Base-by-base conservation (phyloP, 805 yeast species). In the Monosporozyma solicola region DNA sequence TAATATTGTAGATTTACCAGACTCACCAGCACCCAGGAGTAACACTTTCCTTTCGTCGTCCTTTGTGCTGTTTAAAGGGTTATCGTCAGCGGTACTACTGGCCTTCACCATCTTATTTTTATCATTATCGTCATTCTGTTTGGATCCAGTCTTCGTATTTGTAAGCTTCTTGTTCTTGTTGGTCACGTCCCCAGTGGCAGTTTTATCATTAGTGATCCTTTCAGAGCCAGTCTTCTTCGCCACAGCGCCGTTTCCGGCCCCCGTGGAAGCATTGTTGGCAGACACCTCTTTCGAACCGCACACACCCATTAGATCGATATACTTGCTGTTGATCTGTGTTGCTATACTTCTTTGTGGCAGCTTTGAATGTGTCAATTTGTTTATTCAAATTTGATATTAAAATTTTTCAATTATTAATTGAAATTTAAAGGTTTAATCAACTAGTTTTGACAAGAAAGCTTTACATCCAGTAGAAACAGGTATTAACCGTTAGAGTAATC, bases 11-110 rank as follows among this genome's bases (percentile, higher is more conserved):
- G 66, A 59, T 35, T 64, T 72, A 44, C 73, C 73, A 41, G 74
- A 68, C 49, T 66, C 70, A 15, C 98, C 99, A 0, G 97, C 86
- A 5, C 99, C 94, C 49, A 86, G 70, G 35, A 91, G 73, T 39
- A 91, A 73, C 48, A 91, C 83, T 66, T 90, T 90, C 33, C 64
- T 49, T 48, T 65, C 67, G 15, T 58, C 56, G 33, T 52, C 54
- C 22, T 33, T 41, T 2, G 47, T 33, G 8, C 13, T 31, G 27
- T 50, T 47, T 9, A 50, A 37, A 5, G 52, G 32, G 24, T 50
- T 35, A 29, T 31, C 31, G 13, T 32, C 24, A 22, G n/a, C 51
- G 1, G 35, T 20, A 41, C 31, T 13, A 7, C 11, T 25, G 5
- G 15, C 20, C 31, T 49, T 43, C 5, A 35, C 39, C 16, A 9